These are phyloP conservation scores for Backusella sp. DNA, from an alignment of 192 early-diverging fungal genomes.

Conservation along the genomic window DNA sequence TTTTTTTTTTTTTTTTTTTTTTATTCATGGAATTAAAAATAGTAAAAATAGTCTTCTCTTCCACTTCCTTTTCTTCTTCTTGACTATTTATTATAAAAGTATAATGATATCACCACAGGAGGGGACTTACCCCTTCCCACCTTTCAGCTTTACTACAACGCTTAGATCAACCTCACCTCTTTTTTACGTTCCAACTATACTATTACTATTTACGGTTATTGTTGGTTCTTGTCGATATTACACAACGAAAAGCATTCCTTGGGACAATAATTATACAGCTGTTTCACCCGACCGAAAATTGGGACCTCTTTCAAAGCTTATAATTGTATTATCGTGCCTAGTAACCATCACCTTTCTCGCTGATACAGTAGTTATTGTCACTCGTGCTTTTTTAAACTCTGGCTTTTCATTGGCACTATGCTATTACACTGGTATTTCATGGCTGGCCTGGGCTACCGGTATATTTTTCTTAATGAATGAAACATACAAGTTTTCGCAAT, in stretches of 20 bases:
- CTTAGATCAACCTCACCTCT: slow-evolving; percentile 23
- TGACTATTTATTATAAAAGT: neutral
- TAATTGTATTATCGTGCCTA: slow-evolving; percentile 29
- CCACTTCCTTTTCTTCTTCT: neutral
- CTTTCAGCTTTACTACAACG: slow-evolving; percentile 24
- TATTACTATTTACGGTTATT: slow-evolving; percentile 13
- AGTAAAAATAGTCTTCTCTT: neutral
- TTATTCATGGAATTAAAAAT: neutral
- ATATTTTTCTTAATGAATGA: slow-evolving; percentile 39
- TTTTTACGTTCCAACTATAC: slow-evolving; percentile 21
- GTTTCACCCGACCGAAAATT: slow-evolving; percentile 6
- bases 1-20: neutral
- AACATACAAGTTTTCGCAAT: slow-evolving; percentile 34
- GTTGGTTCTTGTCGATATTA: slow-evolving; percentile 20
- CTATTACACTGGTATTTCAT: slow-evolving; percentile 41
- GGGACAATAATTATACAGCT: neutral
- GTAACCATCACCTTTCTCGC: slow-evolving; percentile 34
- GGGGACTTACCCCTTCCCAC: slow-evolving; percentile 18
- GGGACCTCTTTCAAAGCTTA: slow-evolving; percentile 25
- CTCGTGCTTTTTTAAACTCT: slow-evolving; percentile 33
- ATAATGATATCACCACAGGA: neutral
- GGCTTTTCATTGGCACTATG: slow-evolving; percentile 42
- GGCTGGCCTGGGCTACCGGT: slow-evolving; percentile 37
- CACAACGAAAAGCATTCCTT: neutral
- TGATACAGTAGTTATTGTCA: slow-evolving; percentile 32